Evolutionary conservation across 495 filamentous ascomycete genomes (phyloP), one percentile per base, ranked within the genome.

Genomic region (Parmelia sp.): DNA sequence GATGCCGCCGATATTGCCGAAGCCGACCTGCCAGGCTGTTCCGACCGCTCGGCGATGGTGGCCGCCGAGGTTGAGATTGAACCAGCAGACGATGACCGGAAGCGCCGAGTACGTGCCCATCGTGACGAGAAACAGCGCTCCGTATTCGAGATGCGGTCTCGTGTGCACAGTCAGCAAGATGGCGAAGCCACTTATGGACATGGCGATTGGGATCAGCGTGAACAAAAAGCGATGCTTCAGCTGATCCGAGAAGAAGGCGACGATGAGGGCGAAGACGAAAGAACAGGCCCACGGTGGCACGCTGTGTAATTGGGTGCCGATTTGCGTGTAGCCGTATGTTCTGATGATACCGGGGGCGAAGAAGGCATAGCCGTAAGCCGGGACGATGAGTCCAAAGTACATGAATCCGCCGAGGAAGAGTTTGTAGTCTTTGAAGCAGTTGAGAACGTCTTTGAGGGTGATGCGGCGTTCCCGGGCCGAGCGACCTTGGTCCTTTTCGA

Each of bases 1-100:
- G 67, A 98, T 95, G 19, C 93, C 94, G 44, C 91, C 92, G 65
- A 92, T 88, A 68, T 97, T 96, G n/a, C 93, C 93, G 67, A 95
- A 95, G 0, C 89, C 91, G 51, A 97, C 78, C 72, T 96, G 92
- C 88, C 88, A 96, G 10, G 90, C 94, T 6, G 86, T 84, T 11
- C 92, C 94, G 5, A 98, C 86, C 47, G 88, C 80, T 21, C 92
- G 83, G 2, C 91, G 82, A 62, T 91, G 89, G 72, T 98, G 93
- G 4, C 92, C 91, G 1, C 89, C 89, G 21, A 96, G 76, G 67
- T 96, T 96, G 85, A 96, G 96, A 66, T 88, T 88, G 75, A 91
- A 96, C 91, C 92, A 98, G 72, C 91, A 97, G 90, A 75, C 64
- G n/a, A 63, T 70, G 39, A 75, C 71, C 4, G 74, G 73, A 55